Conservation (phyloP, 192 early-diverging fungal species). For the Coemansia sp. region DNA sequence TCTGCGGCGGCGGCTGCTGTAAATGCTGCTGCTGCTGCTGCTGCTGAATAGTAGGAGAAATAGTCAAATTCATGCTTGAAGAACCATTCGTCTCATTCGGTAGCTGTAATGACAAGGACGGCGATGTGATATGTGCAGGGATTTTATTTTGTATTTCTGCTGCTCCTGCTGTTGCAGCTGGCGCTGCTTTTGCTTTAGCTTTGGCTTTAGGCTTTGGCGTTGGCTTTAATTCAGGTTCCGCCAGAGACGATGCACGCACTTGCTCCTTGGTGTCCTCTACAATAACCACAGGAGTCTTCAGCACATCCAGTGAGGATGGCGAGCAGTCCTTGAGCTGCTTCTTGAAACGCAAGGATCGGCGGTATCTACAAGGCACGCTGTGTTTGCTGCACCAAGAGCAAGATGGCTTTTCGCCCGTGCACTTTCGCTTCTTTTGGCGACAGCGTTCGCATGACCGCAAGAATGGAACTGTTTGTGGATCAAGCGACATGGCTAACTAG, state of each 20-base stretch:
- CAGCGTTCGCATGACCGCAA: conserved; percentile 55
- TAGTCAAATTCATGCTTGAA: background rate
- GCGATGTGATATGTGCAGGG: no score
- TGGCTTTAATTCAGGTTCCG: background rate
- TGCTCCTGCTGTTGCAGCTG: conserved; percentile 2
- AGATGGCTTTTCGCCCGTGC: conserved; percentile 47
- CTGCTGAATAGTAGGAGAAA: conserved; percentile 1
- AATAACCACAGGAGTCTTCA: conserved; percentile 19
- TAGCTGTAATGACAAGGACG: no score
- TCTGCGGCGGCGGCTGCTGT: background rate
- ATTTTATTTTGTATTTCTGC: background rate
- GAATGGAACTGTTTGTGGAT: conserved; percentile 48
- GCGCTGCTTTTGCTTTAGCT: background rate
- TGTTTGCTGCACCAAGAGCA: conserved; percentile 50
- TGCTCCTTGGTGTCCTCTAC: background rate
- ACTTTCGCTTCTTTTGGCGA: conserved; percentile 53
- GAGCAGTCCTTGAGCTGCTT: conserved; percentile 38
- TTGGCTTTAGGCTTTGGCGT: no score
- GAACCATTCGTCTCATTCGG: background rate
- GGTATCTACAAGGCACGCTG: conserved; percentile 46
- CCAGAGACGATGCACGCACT: background rate
- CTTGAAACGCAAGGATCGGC: conserved; percentile 48
- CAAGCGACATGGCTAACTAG: conserved; percentile 31
- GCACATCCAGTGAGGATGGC: conserved; percentile 22
- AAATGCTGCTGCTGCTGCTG: background rate